Evolutionary conservation across 768 basidiomycete genomes (phyloP).

Genomic region (Russula emetica): DNA sequence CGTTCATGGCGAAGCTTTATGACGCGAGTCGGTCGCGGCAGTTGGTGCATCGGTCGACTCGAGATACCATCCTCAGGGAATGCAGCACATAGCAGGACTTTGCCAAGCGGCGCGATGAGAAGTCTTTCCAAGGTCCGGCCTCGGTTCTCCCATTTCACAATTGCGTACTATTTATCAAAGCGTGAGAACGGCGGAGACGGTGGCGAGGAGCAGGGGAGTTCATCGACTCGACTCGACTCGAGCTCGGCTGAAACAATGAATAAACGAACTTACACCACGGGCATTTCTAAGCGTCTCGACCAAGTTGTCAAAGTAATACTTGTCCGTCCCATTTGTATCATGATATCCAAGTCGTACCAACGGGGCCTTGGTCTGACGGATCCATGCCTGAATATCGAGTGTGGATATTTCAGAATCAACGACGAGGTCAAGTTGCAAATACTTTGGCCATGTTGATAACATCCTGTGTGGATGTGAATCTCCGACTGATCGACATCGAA

Average conservation of each 20-base stretch:
- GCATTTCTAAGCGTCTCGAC: background rate
- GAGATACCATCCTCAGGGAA: slow-evolving; percentile 5
- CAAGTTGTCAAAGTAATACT: background rate
- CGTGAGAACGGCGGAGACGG: background rate
- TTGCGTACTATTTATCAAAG: slow-evolving; percentile 7
- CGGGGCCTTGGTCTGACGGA: background rate
- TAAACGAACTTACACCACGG: slow-evolving; percentile 2
- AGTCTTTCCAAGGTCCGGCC: background rate
- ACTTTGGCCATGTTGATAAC: background rate
- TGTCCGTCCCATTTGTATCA: background rate
- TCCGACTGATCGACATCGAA: too few relatives aligned
- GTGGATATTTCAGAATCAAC: background rate
- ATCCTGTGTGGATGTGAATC: background rate
- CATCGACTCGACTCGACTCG: too few relatives aligned
- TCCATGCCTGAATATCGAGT: slow-evolving; percentile 11
- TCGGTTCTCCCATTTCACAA: background rate
- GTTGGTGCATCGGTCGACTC: background rate
- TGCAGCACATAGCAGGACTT: slow-evolving; percentile 3
- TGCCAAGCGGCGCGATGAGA: slow-evolving; percentile 8
- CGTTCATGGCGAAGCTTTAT: background rate
- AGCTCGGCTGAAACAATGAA: too few relatives aligned
- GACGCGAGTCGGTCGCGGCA: background rate
- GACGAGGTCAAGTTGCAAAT: background rate
- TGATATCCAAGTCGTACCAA: background rate
- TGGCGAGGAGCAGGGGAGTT: too few relatives aligned